phyloP scores from a whole-genome alignment of 352 stramenopile species.

The Globisporangium nunn region DNA sequence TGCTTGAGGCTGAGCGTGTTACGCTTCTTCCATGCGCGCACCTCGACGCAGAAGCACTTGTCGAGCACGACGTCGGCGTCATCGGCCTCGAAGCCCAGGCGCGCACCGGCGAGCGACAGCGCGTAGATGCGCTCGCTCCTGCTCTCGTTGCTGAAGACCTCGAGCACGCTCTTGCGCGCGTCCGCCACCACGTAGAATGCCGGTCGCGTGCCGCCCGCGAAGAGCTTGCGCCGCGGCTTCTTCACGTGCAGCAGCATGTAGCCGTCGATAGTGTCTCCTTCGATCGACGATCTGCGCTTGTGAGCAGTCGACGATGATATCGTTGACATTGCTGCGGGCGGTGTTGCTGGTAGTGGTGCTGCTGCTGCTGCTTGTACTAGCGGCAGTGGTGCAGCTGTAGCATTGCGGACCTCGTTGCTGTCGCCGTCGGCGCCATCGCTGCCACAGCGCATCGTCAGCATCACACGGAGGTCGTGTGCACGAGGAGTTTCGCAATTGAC shows the following conservation, averaged over 20 bases:
- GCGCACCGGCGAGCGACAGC: conserved; percentile 45
- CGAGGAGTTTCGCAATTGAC: not conserved
- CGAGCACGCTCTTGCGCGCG: conserved; percentile 39
- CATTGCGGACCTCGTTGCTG: not conserved
- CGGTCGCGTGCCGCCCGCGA: conserved; percentile 32
- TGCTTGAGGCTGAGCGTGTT: conserved; percentile 45
- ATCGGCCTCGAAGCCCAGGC: conserved; percentile 63
- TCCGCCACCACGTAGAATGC: conserved; percentile 47
- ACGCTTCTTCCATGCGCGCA: conserved; percentile 65
- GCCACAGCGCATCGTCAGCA: not conserved
- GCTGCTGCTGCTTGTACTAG: not conserved
- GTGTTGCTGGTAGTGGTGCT: not conserved
- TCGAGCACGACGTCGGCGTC: conserved; percentile 61
- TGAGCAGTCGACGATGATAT: not conserved
- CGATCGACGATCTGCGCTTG: conserved; percentile 23
- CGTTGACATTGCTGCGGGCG: not conserved
- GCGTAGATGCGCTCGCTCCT: conserved; percentile 48
- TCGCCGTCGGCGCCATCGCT: not conserved
- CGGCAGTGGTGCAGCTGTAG: not conserved
- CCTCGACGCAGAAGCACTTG: conserved; percentile 72
- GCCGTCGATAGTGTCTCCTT: conserved; percentile 36
- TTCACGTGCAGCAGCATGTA: conserved; percentile 63
- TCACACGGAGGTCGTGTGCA: not conserved
- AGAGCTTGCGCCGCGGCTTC: conserved; percentile 48
- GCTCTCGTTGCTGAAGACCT: conserved; percentile 58